Evolutionary conservation across 768 basidiomycete genomes (phyloP).

Genomic region (Auricularia sp.): DNA sequence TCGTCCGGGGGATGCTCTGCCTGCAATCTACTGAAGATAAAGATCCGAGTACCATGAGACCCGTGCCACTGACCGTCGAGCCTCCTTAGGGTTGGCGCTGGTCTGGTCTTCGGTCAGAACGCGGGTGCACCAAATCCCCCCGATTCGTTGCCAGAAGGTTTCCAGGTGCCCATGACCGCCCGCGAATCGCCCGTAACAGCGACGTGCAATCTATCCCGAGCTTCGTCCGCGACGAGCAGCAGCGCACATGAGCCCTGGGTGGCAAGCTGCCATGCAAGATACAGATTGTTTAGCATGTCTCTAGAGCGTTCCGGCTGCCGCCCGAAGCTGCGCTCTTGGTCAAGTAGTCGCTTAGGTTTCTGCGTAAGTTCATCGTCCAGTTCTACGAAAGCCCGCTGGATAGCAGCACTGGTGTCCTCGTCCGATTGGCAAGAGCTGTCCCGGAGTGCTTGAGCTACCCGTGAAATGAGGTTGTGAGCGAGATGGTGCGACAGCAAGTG

Average conservation of each 20-base stretch:
- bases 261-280: neutral
- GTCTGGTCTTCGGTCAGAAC: conserved; percentile 89
- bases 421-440: neutral
- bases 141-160: conserved; percentile 10
- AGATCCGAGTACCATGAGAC: neutral
- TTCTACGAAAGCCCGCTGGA: conserved; percentile 27
- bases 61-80: conserved; percentile 45
- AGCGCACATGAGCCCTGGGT: conserved; percentile 65
- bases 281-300: neutral
- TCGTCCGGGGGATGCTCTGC: conserved; percentile 78
- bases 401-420: conserved; percentile 4
- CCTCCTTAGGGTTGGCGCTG: conserved; percentile 79
- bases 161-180: conserved; percentile 88
- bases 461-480: neutral
- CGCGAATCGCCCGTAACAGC: conserved; percentile 90
- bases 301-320: neutral
- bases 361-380: conserved; percentile 35
- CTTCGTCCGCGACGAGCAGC: conserved; percentile 78
- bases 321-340: neutral
- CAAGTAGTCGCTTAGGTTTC: conserved; percentile 15
- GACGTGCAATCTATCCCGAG: conserved; percentile 72
- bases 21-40: conserved; percentile 43
- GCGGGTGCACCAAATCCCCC: conserved; percentile 30
- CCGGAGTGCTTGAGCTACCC: neutral
- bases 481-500: neutral